These are phyloP conservation scores for Pseudocohnilembus persalinus DNA, from an alignment of 169 alveolate genomes.

Conservation along the genomic window DNA sequence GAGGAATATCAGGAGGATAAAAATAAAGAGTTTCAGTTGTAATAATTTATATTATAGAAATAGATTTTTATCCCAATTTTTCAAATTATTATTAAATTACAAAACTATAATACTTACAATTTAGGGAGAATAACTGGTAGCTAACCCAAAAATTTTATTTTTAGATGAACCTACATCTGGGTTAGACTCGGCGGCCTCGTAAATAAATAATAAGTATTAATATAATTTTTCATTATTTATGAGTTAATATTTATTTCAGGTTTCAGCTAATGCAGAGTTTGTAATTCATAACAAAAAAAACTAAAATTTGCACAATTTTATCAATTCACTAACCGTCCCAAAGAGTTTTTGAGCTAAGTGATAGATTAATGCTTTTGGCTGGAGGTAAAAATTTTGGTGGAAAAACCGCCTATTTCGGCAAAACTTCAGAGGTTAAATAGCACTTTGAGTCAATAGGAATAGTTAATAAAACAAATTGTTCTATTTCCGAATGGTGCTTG, in stretches of 20 bases:
- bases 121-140: slow-evolving; percentile 12
- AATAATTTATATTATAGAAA: too few species aligned
- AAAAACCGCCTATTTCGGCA: background rate
- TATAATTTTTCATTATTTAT: too few species aligned
- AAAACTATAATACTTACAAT: too few species aligned
- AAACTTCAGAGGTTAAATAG: background rate
- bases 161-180: slow-evolving; percentile 45
- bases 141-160: slow-evolving; percentile 26
- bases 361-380: background rate
- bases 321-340: background rate
- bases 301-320: background rate
- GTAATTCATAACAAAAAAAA: background rate
- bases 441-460: background rate
- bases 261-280: background rate
- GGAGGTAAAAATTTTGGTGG: background rate
- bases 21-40: slow-evolving; percentile 50
- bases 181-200: slow-evolving; percentile 4
- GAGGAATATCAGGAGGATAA: slow-evolving; percentile 87
- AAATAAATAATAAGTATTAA: background rate
- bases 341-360: background rate
- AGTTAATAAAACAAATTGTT: background rate
- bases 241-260: background rate
- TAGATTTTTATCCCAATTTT: too few species aligned
- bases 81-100: too few species aligned
- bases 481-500: background rate